These are phyloP conservation scores for Lichina pygmaea DNA, from an alignment of 495 filamentous ascomycete species.

Conservation along the genomic window DNA sequence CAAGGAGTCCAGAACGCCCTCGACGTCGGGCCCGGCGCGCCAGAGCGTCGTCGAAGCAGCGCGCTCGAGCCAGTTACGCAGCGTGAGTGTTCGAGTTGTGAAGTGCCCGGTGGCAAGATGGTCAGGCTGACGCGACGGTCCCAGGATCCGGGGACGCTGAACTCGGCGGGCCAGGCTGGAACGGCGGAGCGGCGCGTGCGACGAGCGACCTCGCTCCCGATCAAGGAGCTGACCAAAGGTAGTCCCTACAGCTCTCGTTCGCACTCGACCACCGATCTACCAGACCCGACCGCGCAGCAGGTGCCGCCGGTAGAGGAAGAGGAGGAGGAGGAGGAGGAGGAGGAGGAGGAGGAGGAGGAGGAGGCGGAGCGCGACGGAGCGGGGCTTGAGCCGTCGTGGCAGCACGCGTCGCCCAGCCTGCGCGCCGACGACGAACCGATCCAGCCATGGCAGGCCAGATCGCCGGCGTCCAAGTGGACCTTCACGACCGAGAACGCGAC, in stretches of 20 bases:
- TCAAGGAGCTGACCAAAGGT: conserved; percentile 21
- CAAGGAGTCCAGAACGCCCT: neutral
- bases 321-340: neutral
- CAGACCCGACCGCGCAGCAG: conserved; percentile 23
- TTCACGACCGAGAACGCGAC: conserved; percentile 9
- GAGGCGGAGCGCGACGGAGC: neutral
- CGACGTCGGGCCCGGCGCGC: neutral
- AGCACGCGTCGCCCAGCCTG: neutral
- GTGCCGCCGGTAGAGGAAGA: neutral
- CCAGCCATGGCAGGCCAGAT: neutral
- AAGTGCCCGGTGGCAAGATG: neutral
- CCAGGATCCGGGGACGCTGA: neutral
- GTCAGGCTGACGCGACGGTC: neutral
- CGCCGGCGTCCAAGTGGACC: conserved; percentile 9
- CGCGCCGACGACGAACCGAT: neutral
- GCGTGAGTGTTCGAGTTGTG: neutral
- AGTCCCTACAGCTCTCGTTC: neutral
- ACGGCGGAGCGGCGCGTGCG: neutral
- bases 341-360: conserved; percentile 6
- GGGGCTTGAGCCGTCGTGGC: neutral
- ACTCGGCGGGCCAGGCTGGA: neutral
- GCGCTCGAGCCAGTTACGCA: neutral
- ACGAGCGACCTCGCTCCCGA: conserved; percentile 10
- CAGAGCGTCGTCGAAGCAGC: neutral
- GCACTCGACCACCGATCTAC: neutral